Conservation (phyloP, 306 rosid species). For the Inga oerstediana region DNA sequence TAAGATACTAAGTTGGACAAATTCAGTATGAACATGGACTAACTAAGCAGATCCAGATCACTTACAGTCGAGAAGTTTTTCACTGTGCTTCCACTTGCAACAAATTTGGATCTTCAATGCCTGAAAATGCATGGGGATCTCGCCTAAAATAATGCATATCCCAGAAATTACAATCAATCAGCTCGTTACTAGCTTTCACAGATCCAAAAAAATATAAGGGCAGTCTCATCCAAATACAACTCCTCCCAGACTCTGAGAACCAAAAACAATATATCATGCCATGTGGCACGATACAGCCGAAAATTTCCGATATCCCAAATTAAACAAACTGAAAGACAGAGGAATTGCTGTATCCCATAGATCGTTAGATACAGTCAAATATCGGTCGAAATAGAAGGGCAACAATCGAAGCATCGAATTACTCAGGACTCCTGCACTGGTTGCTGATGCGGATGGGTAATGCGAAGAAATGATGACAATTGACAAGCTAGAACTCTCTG, state of each 20-base stretch:
- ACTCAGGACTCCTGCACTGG: not conserved
- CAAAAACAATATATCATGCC: not conserved
- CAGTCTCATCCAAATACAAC: slow-evolving; percentile 17
- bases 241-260: slow-evolving; percentile 18
- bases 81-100: slow-evolving; percentile 34
- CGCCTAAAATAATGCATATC: slow-evolving; percentile 22
- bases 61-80: slow-evolving; percentile 26
- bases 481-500: not conserved
- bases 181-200: slow-evolving; percentile 28
- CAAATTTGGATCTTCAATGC: slow-evolving; percentile 28
- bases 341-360: not conserved
- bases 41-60: not conserved
- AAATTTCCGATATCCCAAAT: not conserved
- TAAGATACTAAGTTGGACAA: not conserved
- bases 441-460: not conserved
- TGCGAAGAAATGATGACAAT: not conserved
- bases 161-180: slow-evolving; percentile 15
- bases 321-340: not conserved
- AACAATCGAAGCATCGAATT: not conserved
- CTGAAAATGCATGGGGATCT: slow-evolving; percentile 29
- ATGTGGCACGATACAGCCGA: not conserved
- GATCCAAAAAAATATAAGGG: slow-evolving; percentile 26
- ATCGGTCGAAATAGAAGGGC: not conserved
- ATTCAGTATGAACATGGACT: slow-evolving; percentile 9
- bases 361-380: not conserved